Percentiles rank a stretch among this genome's conserved stretches.
These are phyloP conservation scores for Luvunga scandens DNA, from an alignment of 345 rosid genomes.

Conservation along the genomic window DNA sequence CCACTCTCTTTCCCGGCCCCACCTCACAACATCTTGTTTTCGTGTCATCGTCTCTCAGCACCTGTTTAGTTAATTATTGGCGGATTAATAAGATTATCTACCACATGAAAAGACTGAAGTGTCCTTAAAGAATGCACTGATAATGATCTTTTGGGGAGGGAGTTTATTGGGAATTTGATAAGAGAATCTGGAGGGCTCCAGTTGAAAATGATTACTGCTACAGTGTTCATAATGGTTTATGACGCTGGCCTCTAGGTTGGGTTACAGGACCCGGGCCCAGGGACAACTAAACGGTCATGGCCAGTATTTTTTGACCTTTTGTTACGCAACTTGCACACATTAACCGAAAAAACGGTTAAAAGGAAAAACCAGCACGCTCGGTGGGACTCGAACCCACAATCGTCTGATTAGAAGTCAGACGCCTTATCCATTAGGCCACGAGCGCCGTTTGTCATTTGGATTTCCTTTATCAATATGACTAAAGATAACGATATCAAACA, in stretches of 20 bases:
- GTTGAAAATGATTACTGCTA: background rate
- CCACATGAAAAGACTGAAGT: background rate
- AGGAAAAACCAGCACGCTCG: conserved; percentile 36
- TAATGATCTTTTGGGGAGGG: background rate
- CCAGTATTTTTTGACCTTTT: background rate
- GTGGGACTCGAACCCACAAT: conserved; percentile 96
- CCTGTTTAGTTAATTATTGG: background rate
- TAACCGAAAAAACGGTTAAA: too few relatives aligned
- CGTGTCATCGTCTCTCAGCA: background rate
- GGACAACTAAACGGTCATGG: background rate
- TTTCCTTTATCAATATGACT: too few relatives aligned
- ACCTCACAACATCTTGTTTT: too few relatives aligned
- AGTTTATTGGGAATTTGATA: background rate
- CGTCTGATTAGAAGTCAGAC: conserved; percentile 88
- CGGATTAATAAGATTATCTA: background rate
- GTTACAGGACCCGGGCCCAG: background rate
- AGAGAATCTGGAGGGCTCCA: background rate
- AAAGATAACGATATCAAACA: too few relatives aligned
- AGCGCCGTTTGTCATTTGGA: conserved; percentile 22
- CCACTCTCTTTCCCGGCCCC: background rate
- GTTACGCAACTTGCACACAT: background rate
- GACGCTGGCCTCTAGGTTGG: background rate
- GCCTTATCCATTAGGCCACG: conserved; percentile 93
- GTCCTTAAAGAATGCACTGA: background rate
- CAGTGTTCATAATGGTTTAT: background rate